Base-by-base conservation (phyloP, 805 yeast genomes). In the Metschnikowia vanudenii region DNA sequence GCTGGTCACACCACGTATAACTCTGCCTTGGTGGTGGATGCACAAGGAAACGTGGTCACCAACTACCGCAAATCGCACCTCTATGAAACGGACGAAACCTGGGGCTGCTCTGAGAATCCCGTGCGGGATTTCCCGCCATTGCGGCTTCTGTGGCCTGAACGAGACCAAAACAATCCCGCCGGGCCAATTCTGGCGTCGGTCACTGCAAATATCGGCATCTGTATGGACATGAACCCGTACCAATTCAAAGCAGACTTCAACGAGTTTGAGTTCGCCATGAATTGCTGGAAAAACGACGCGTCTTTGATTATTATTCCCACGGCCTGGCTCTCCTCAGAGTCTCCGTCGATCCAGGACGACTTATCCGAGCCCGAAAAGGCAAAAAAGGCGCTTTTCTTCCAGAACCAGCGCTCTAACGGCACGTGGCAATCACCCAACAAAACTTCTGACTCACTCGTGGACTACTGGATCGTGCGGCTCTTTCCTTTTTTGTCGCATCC, bases 201-300 rank as follows among this genome's bases (percentile, higher is more conserved):
- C 10, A 51, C 52, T 1, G 68, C 85, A 1, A 75, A 82, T 29
- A 72, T 91, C 45, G 98, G 97, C 0, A 89, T 91, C 5, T 91
- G 98, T 62, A 91, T 91, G 97, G 98, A 91, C 66, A 64, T 91
- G 51, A 90, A 88, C 61, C 96, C 97, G 0, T 85, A 87, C 62
- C 75, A 86, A 60, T 91, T 91, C 62, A 71, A 78, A 52, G 89
- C 96, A 1, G 90, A 95, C 1, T 90, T 88, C 65, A 71, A 75
- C 31, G 74, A 71, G 20, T 88, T 78, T 60, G 97, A 91, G 63
- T 88, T 86, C 63, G 75, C 91, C 0, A 61, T 65, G 24, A 71
- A 73, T 43, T 81, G 86, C 48, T 59, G 68, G 17, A 55, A 64
- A 0, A 73, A 80, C 37, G 57, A 69, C 10, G 78, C 80, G 0